Evolutionary conservation across 805 yeast genomes (phyloP).

Genomic region (Saccharomycopsis sp.): DNA sequence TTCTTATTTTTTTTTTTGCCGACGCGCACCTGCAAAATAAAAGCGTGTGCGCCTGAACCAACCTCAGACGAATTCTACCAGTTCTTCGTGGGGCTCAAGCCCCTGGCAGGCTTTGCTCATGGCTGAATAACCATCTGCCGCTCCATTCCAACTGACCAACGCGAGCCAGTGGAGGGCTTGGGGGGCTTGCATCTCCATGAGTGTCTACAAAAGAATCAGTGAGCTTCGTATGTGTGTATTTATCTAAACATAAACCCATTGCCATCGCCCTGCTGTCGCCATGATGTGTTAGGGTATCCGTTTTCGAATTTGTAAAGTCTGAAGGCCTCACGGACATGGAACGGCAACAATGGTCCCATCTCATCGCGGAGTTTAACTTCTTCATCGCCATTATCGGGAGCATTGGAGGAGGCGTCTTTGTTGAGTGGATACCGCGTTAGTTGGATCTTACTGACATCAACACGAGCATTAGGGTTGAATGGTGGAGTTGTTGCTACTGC

Average conservation of each 20-base stretch:
- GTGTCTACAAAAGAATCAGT: neutral
- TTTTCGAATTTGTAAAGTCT: constrained; percentile 18
- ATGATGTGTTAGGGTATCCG: constrained; percentile 14
- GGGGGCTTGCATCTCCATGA: too few species aligned
- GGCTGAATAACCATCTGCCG: too few species aligned
- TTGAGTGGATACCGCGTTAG: neutral
- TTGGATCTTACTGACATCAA: constrained; percentile 6
- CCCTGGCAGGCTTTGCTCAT: too few species aligned
- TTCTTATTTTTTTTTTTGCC: neutral
- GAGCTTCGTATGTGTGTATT: neutral
- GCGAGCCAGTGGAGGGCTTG: too few species aligned
- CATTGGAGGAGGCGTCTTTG: too few species aligned
- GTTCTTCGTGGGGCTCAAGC: too few species aligned
- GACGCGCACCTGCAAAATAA: too few species aligned
- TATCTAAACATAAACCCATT: constrained; percentile 19
- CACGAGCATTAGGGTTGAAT: neutral
- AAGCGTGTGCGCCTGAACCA: too few species aligned
- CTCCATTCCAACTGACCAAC: too few species aligned
- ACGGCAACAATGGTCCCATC: constrained; percentile 16
- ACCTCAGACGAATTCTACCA: too few species aligned
- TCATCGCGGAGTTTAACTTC: neutral
- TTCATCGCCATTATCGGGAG: neutral
- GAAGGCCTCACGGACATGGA: constrained; percentile 20
- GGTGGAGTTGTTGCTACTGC: too few species aligned
- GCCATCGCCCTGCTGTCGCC: constrained; percentile 20